Evolutionary conservation across 1,284 basidiomycete species (phyloP), one percentile per base, ranked within the genome.

Genomic region (Coniferiporia sulphurascens): DNA sequence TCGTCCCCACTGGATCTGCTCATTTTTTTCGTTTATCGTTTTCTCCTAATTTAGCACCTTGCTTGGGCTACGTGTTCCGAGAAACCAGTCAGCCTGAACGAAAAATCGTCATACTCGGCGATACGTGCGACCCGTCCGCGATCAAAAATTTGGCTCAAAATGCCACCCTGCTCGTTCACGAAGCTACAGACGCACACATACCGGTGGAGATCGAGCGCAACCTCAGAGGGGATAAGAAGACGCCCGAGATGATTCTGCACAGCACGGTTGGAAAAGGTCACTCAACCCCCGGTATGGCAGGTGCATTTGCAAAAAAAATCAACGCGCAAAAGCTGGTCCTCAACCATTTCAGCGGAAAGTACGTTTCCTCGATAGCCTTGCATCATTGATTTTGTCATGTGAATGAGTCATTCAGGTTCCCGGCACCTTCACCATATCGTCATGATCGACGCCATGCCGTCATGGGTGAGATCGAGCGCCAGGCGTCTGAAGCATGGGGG

Each of bases 331-430:
- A 80, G 57, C 74, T 96, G 4, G 82, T 89, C 15, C 70, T 96
- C 61, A 95, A 95, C 71, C 93, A 95, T 70, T 89, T 95, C 55
- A 86, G 91, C 53, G 78, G 79, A 57, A 82, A 87, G 90, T 91
- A 63, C 69, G 78, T 56, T 51, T 55, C 56, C 48, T 53, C n/a
- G n/a, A 13, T 34, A 21, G 58, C 45, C 27, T 43, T 27, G 56
- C 27, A 5, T 27, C 5, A 27, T 27, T 27, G 27, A 27, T 3
- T 27, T 27, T 27, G 27, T 27, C 27, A 27, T 27, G 27, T 27
- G 27, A 55, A 65, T 68, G 7, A 66, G 65, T 48, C 4, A 67
- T 67, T n/a, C 61, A 64, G 45, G 67, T 72, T 63, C 61, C 77
- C 66, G 71, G 69, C 73, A 72, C 69, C 66, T 69, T 62, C 66